Evolutionary conservation across 192 early-diverging fungal genomes (phyloP), one percentile per base, ranked within the genome.

Genomic region (Coemansia sp.): DNA sequence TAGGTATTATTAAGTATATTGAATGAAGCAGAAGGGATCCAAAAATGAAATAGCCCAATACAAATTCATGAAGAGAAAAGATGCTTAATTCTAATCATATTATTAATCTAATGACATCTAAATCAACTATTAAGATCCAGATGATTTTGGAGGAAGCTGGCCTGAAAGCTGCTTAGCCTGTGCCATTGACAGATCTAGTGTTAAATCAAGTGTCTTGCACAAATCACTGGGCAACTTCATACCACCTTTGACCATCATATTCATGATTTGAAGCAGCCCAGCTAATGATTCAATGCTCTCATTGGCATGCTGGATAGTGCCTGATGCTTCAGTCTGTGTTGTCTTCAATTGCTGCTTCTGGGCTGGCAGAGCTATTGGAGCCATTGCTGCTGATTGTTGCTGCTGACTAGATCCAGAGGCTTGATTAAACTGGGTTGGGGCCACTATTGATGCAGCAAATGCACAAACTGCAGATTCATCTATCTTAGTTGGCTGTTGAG

Each of bases 231-330:
- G 60, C 60, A 48, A 25, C 29, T 14, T 15, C 17, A 39, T 6
- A 7, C 50, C 60, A 8, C 15, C 7, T 3, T 48, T 38, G 1
- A 38, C 2, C 17, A 62, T 19, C 50, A 53, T 0, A 5, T 23
- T 8, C 5, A 48, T 21, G 50, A 62, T 38, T 14, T 25, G 17
- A 9, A 62, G 21, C 35, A 62, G 48, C 14, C 50, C 32, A 8
- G 19, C 32, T 35, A 53, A 27, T 10, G 60, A 52, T 9, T 62
- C 50, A 12, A 62, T 62, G 49, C 48, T 39, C 2, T 38, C 38
- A 48, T 21, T 39, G 2, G 50, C 32, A 32, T 53, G 60, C 29
- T 50, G 9, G 5, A 25, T 27, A 21, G 53, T 25, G 25, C 11
- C 59, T 3, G 35, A 19, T 37, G 27, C 41, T 23, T 19, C 32